Base-by-base conservation (phyloP, 2,329 filamentous ascomycete species). In the Xylaria sp. region DNA sequence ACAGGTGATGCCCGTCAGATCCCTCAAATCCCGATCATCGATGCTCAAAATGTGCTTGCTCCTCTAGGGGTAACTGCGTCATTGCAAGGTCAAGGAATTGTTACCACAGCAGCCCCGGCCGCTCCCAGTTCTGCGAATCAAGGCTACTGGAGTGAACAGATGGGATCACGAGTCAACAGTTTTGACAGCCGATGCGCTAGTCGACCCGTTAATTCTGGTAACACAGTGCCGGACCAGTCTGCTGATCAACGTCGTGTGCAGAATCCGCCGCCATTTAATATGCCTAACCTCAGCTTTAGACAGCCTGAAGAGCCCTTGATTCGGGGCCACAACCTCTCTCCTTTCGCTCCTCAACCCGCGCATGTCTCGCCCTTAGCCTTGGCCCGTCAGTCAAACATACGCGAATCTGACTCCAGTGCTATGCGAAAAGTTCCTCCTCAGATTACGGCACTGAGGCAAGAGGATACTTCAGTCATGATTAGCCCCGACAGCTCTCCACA, bases 321-420 rank as follows among this genome's bases (percentile, higher is more conserved):
- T 67, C 85, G 86, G 69, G 87, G 86, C 66, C 88, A 92, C 71
- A 87, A 92, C 68, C 83, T 86, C 54, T 87, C 86, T 42, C 88
- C 88, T 48, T 76, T 88, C 69, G 90, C 90, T 55, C 89, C 90
- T 30, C 89, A 90, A 69, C 89, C 90, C 56, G 85, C 86, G 53
- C 87, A 90, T 69, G 85, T 84, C 64, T 80, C 88, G 72, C 77
- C 81, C 64, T 70, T 87, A 75, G 76, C 82, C 66, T 74, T 76
- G 70, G 73, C 77, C 55, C 74, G 75, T 39, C 71, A 71, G 18
- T 69, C 71, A 30, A 70, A 70, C 52, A 64, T 72, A 46, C 64
- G 64, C 16, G 67, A 70, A 10, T 68, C 70, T 8, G 73, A 75
- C 34, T 54, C 70, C 11, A 68, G 64, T 60, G 66, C 70, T 49